phyloP scores from a whole-genome alignment of 768 basidiomycete species.

The Porpolomopsis calyptriformis region DNA sequence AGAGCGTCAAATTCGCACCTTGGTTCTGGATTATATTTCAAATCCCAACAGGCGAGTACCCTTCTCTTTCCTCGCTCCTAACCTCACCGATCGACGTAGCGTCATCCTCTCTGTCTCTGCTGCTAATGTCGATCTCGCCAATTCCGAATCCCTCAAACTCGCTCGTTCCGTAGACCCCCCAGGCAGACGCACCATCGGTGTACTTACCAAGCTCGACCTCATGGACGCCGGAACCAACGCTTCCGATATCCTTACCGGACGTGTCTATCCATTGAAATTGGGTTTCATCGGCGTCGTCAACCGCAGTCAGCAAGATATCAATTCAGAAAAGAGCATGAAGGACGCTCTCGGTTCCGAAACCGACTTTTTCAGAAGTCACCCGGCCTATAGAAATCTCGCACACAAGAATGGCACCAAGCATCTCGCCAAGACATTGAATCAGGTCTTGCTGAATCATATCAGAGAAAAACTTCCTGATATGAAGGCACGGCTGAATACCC shows the following conservation, averaged over 20 bases:
- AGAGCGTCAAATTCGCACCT: conserved; percentile 86
- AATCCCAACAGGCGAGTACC: conserved; percentile 81
- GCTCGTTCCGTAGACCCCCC: conserved; percentile 93
- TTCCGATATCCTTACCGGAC: conserved; percentile 87
- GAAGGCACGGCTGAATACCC: conserved; percentile 94
- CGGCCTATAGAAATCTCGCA: conserved; percentile 89
- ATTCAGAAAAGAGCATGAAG: conserved; percentile 68
- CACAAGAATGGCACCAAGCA: conserved; percentile 98
- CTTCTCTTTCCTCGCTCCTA: background rate
- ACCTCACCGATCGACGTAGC: conserved; percentile 27
- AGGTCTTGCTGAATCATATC: conserved; percentile 95
- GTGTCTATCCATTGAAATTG: conserved; percentile 94
- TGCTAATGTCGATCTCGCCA: conserved; percentile 97
- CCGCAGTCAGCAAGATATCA: conserved; percentile 96
- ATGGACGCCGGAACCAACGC: conserved; percentile 99
- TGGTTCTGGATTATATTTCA: conserved; percentile 93
- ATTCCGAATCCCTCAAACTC: conserved; percentile 95
- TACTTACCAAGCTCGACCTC: conserved; percentile 93
- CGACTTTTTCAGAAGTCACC: conserved; percentile 85
- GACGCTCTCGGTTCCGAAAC: conserved; percentile 79
- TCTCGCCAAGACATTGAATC: conserved; percentile 86
- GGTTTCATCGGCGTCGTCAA: conserved; percentile 99
- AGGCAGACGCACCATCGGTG: conserved; percentile 91
- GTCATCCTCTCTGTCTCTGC: conserved; percentile 96
- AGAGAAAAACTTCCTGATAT: conserved; percentile 98